Conservation (phyloP, 2,329 filamentous ascomycete genomes). For the Curvularia hawaiiensis region DNA sequence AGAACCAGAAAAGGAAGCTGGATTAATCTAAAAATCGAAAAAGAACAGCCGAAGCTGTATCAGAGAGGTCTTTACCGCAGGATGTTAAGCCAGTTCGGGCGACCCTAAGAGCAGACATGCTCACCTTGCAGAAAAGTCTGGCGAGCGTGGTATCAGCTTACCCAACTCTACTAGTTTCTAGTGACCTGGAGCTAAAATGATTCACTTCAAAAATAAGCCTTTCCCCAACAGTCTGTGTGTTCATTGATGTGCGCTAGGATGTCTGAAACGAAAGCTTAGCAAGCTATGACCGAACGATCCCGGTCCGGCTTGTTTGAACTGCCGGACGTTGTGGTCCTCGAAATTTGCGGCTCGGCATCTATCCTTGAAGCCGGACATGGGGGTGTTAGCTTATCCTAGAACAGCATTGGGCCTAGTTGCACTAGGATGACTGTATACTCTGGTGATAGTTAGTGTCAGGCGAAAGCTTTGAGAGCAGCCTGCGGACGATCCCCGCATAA, state of each 20-base stretch:
- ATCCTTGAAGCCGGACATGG: no score
- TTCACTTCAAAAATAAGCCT: conserved; percentile 64
- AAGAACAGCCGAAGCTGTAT: not conserved
- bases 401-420: not conserved
- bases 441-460: not conserved
- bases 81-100: not conserved
- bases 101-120: not conserved
- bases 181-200: conserved; percentile 54
- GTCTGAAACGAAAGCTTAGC: conserved; percentile 46
- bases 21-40: not conserved
- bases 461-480: not conserved
- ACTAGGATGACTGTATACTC: not conserved
- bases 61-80: not conserved
- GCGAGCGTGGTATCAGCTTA: not conserved
- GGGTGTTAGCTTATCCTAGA: not conserved
- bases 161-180: conserved; percentile 47
- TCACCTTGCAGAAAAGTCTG: conserved; percentile 49
- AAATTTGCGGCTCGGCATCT: conserved; percentile 33
- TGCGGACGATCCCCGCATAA: not conserved
- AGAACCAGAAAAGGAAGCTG: not conserved
- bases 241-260: conserved; percentile 55
- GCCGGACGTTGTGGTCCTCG: conserved; percentile 56
- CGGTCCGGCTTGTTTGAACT: conserved; percentile 57
- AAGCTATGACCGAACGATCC: conserved; percentile 41
- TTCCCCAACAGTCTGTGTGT: conserved; percentile 61